Percentiles rank a stretch among this genome's conserved stretches.
phyloP scores from a whole-genome alignment of 1,139 yeast genomes.

The Candida freyschussii region DNA sequence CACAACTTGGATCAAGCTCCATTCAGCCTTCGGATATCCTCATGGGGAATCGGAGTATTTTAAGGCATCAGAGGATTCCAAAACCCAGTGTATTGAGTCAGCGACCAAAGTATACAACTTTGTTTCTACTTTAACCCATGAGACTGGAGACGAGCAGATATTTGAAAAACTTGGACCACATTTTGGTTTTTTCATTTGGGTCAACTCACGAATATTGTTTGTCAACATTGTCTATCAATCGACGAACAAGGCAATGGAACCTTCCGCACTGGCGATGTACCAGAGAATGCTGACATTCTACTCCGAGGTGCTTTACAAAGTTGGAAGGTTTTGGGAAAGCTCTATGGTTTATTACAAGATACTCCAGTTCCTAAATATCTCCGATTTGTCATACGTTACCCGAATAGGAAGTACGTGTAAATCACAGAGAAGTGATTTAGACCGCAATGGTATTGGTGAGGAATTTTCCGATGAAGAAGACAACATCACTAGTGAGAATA shows the following conservation, averaged over 20 bases:
- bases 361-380: conserved; percentile 27
- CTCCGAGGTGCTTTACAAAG: conserved; percentile 23
- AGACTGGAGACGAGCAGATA: conserved; percentile 15
- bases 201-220: conserved; percentile 31
- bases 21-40: conserved; percentile 32
- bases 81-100: conserved; percentile 26
- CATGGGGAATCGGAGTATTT: conserved; percentile 29
- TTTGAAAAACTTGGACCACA: conserved; percentile 31
- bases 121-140: conserved; percentile 18
- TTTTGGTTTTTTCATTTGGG: conserved; percentile 34
- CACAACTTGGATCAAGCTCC: conserved; percentile 29
- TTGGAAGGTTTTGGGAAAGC: conserved; percentile 30
- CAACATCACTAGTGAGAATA: conserved; percentile 17
- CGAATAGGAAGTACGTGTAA: conserved; percentile 1
- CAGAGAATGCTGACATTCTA: conserved; percentile 25
- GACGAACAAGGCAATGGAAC: conserved; percentile 13
- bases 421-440: conserved; percentile 4
- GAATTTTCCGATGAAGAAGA: conserved; percentile 18
- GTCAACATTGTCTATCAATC: conserved; percentile 29
- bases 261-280: conserved; percentile 10
- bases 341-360: conserved; percentile 30
- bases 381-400: conserved; percentile 26
- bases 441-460: conserved; percentile 16
- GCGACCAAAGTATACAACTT: conserved; percentile 23
- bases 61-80: conserved; percentile 28